A percentile compares a stretch with the other conserved stretches of the same genome.
Conservation (phyloP, 768 basidiomycete genomes). For the Kwoniella dejecticola region DNA sequence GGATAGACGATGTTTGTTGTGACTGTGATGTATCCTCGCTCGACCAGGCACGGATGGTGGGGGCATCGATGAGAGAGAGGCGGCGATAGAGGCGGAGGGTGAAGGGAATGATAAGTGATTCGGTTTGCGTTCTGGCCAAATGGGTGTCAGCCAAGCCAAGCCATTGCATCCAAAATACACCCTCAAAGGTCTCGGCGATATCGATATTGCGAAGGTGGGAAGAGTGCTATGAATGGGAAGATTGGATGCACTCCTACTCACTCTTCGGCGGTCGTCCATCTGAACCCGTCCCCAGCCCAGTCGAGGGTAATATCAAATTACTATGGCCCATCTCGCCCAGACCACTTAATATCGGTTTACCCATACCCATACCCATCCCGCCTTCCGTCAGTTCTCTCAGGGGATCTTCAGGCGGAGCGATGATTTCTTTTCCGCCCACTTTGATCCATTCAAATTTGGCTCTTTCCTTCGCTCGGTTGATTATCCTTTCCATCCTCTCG, state of each 20-base stretch:
- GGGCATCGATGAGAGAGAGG: conserved; percentile 28
- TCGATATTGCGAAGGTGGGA: no score
- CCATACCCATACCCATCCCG: no score
- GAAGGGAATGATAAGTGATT: conserved; percentile 33
- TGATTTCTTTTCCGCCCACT: conserved; percentile 50
- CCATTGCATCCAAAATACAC: background rate
- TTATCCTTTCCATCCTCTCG: conserved; percentile 45
- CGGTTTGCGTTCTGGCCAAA: conserved; percentile 44
- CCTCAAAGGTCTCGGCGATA: no score
- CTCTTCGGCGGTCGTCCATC: conserved; percentile 43
- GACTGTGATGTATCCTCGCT: conserved; percentile 19
- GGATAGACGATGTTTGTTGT: conserved; percentile 12
- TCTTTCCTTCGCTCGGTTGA: conserved; percentile 44
- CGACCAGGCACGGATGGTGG: conserved; percentile 26
- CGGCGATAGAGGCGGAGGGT: conserved; percentile 25
- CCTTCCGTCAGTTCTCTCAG: no score
- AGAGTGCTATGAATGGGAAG: no score
- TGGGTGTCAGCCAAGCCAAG: no score
- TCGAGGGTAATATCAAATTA: conserved; percentile 37
- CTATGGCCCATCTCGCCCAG: conserved; percentile 38
- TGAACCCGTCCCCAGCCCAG: conserved; percentile 35
- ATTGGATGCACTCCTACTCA: no score
- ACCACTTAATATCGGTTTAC: conserved; percentile 3
- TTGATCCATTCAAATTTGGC: conserved; percentile 51
- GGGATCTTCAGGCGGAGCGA: conserved; percentile 37